Evolutionary conservation across 129 eudicot species (phyloP), one percentile per base, ranked within the genome.

Genomic region (Flaveria linearis): DNA sequence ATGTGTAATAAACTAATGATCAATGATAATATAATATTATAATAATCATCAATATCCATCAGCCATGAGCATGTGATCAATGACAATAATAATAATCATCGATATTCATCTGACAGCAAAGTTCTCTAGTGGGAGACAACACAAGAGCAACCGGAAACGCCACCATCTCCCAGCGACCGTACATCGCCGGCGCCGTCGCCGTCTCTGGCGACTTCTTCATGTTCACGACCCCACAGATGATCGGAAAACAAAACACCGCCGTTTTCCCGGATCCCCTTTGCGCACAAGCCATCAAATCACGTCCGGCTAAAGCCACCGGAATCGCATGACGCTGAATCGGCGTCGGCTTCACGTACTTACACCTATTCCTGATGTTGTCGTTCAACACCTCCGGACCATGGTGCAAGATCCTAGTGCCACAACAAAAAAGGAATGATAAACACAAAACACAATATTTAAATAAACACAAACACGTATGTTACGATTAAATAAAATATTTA

Each of bases 201-300:
- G n/a, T n/a, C n/a, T n/a, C n/a, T n/a, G 33, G 49, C 1, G 46
- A 16, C 20, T 9, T 7, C 20, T 13, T 7, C 2, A 56, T 63
- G 55, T 69, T 88, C 88, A 89, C 3, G 47, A 92, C 81, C 50
- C 98, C 98, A 78, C 80, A 33, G 0, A 92, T 92, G 55, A 92
- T 87, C 26, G 98, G 98, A 46, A 92, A 92, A 56, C 98, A 92
- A 69, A 92, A 92, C 45, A 96, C 96, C 0, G 97, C 97, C 17
- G 97, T 92, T 80, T 92, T 92, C 0, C 97, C 97, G 0, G 96
- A 89, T 16, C 98, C 98, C 2, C 96, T 92, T 76, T 92, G 98
- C 1, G 97, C 97, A 79, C 97, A 92, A n/a, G 97, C 97, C 97
- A 92, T 92, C 78, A 92, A 72, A 56, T 92, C 98, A 20, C 98